Base-by-base conservation (phyloP, 2,329 filamentous ascomycete genomes). In the Sphaerulina populicola region DNA sequence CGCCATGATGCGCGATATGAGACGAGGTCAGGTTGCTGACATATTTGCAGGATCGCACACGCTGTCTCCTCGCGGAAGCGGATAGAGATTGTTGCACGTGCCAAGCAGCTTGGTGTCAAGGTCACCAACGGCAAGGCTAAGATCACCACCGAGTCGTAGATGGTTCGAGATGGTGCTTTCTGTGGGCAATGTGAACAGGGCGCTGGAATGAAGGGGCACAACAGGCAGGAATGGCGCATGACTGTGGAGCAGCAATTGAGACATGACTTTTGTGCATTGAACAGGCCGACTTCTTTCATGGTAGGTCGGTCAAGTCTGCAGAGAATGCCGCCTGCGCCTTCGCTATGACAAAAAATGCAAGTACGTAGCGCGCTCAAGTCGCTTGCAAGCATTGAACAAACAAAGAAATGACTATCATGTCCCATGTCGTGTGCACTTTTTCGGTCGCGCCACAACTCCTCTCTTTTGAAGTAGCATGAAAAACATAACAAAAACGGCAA, bases 61-160 rank as follows among this genome's bases (percentile, higher is more conserved):
- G 86, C 88, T 74, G 93, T 98, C 74, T 98, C 93, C 60, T 94
- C 93, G 72, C 82, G 91, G 77, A 98, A 98, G 88, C 84, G 93
- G 76, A 85, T 98, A 76, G 90, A 96, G 71, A 98, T 98, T 77
- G 83, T 98, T 69, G 81, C 88, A 71, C 87, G 91, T 75, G 93
- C 93, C 64, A 97, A 97, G 87, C 85, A 94, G 77, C 79, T 98
- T 71, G 88, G 90, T 72, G 93, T 98, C 74, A 98, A 98, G 87
- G 91, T 98, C 74, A 98, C 93, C 73, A 98, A 98, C 82, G 76
- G 88, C 77, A 95, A 96, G 87, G 93, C 90, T 72, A 94, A 91
- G 82, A 86, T 98, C 74, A 95, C 91, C 68, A 95, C 89, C 67
- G 93, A 98, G 83, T 78, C 79, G 67, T 83, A 78, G 29, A 57